These are phyloP conservation scores for Leccinum arenicola DNA, from an alignment of 768 basidiomycete genomes.

Conservation along the genomic window DNA sequence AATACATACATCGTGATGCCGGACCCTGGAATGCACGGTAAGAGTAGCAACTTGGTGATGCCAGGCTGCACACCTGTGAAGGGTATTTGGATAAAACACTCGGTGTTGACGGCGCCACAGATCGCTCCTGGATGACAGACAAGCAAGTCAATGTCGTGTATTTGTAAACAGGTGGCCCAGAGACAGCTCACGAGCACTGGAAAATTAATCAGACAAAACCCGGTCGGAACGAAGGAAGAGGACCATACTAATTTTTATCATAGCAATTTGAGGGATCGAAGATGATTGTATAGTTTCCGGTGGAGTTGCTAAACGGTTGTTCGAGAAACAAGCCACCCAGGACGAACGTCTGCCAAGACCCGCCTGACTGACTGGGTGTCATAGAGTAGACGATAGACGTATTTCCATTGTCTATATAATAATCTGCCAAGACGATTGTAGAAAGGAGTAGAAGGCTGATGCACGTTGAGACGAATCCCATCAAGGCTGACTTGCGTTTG, in stretches of 20 bases:
- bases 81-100: slow-evolving; percentile 19
- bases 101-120: slow-evolving; percentile 9
- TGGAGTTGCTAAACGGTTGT: slow-evolving; percentile 10
- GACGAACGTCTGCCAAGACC: too few relatives aligned
- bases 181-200: slow-evolving; percentile 21
- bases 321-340: too few relatives aligned
- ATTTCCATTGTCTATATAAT: too few relatives aligned
- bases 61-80: slow-evolving; percentile 14
- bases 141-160: background rate
- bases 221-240: background rate
- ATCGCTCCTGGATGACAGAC: slow-evolving; percentile 13
- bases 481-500: too few relatives aligned
- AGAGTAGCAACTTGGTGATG: too few relatives aligned
- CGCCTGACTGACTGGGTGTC: too few relatives aligned
- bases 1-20: too few relatives aligned
- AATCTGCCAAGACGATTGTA: too few relatives aligned
- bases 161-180: background rate
- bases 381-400: too few relatives aligned
- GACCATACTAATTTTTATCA: slow-evolving; percentile 24
- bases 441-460: too few relatives aligned
- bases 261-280: slow-evolving; percentile 21
- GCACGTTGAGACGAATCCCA: too few relatives aligned
- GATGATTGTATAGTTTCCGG: slow-evolving; percentile 15
- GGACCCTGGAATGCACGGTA: too few relatives aligned
- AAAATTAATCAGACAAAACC: background rate